Conservation (phyloP, 148 eudicot species). For the Arctostaphylos glauca region DNA sequence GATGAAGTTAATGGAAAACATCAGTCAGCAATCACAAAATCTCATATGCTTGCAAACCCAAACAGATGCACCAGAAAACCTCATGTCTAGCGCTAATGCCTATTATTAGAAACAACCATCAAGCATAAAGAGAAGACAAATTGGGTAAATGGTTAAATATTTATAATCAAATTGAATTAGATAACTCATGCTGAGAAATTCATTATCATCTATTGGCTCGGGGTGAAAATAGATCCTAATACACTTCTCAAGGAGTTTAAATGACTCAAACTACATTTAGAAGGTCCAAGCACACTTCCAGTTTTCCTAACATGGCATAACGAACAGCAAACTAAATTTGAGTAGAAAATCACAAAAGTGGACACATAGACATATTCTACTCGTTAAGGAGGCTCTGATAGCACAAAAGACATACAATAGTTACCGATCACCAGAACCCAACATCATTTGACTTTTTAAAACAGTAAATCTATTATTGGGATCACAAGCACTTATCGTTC, state of each 20-base stretch:
- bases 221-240: not conserved
- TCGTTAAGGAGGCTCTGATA: not conserved
- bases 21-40: not conserved
- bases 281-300: not conserved
- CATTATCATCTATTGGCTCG: not conserved
- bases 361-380: not conserved
- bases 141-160: not conserved
- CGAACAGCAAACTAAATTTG: not conserved
- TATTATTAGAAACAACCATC: not conserved
- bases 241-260: not conserved
- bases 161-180: not conserved
- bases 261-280: not conserved
- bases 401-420: not conserved
- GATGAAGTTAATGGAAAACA: slow-evolving; percentile 8
- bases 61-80: not conserved
- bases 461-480: not conserved
- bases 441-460: not conserved
- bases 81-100: not conserved
- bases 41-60: not conserved
- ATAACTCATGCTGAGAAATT: not conserved
- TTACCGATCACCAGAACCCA: not conserved
- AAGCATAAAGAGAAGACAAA: slow-evolving; percentile 3
- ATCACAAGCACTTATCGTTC: not conserved
- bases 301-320: not conserved
- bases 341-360: not conserved